These are phyloP conservation scores for Fonsecaea monophora DNA, from an alignment of 2,329 filamentous ascomycete species.

Conservation along the genomic window DNA sequence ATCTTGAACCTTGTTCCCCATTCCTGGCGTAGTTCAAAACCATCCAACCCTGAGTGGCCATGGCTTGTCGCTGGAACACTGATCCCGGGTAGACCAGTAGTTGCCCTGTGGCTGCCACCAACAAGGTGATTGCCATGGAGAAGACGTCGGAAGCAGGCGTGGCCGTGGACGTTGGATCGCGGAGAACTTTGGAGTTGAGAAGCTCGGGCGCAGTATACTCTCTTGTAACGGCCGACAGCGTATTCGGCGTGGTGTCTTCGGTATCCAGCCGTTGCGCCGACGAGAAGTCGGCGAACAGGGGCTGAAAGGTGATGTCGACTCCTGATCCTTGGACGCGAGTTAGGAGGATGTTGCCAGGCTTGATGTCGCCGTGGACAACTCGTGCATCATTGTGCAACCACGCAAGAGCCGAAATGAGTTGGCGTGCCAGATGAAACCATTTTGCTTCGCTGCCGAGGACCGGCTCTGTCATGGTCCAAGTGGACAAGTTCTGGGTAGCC, in stretches of 20 bases:
- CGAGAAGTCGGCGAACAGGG: slow-evolving; percentile 55
- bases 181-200: slow-evolving; percentile 46
- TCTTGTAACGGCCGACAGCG: slow-evolving; percentile 51
- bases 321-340: slow-evolving; percentile 33
- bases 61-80: slow-evolving; percentile 51
- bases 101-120: slow-evolving; percentile 55
- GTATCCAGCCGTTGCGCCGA: slow-evolving; percentile 46
- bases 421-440: slow-evolving; percentile 51
- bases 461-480: slow-evolving; percentile 54
- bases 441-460: slow-evolving; percentile 47
- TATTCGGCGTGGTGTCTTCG: slow-evolving; percentile 33
- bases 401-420: slow-evolving; percentile 50
- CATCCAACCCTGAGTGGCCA: slow-evolving; percentile 53
- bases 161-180: slow-evolving; percentile 44
- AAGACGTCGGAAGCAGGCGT: slow-evolving; percentile 54
- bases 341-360: slow-evolving; percentile 55
- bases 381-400: slow-evolving; percentile 53
- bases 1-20: slow-evolving; percentile 47
- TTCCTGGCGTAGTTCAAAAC: slow-evolving; percentile 51
- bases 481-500: slow-evolving; percentile 45
- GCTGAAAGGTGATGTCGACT: slow-evolving; percentile 30
- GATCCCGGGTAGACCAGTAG: slow-evolving; percentile 52
- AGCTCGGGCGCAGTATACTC: slow-evolving; percentile 56
- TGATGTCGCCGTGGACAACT: slow-evolving; percentile 58
- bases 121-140: slow-evolving; percentile 54